Conservation (phyloP, 805 yeast species). For the Candida peoriensis region DNA sequence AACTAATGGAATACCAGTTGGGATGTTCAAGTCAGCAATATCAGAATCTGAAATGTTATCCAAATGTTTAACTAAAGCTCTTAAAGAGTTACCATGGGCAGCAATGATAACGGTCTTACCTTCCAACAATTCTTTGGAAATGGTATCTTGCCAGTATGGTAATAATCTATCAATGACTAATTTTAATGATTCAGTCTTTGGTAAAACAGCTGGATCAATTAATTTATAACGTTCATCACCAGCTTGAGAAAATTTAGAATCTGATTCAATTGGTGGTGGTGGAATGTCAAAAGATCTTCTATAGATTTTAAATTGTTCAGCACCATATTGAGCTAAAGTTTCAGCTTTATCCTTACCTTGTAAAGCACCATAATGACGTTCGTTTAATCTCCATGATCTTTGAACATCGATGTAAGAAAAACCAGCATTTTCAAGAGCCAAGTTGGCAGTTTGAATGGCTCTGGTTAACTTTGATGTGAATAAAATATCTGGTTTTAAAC, state of each 20-base stretch:
- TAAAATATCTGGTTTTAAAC: conserved; percentile 77
- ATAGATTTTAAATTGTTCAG: conserved; percentile 92
- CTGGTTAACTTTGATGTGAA: conserved; percentile 89
- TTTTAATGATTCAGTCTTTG: conserved; percentile 91
- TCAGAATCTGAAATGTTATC: conserved; percentile 89
- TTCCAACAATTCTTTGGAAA: conserved; percentile 73
- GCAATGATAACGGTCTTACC: conserved; percentile 91
- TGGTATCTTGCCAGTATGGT: conserved; percentile 95
- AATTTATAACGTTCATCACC: conserved; percentile 82
- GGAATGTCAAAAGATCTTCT: conserved; percentile 97
- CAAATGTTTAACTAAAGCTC: conserved; percentile 94
- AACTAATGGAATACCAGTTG: conserved; percentile 97
- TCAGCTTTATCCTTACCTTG: conserved; percentile 98
- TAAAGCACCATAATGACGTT: conserved; percentile 98
- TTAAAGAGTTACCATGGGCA: conserved; percentile 98
- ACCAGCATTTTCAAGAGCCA: conserved; percentile 85
- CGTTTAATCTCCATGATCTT: conserved; percentile 97
- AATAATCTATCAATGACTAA: conserved; percentile 93
- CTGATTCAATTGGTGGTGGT: conserved; percentile 82
- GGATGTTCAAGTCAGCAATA: conserved; percentile 92
- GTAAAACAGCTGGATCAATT: conserved; percentile 81
- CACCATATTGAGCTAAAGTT: conserved; percentile 81
- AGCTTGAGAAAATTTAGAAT: conserved; percentile 76
- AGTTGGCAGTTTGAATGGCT: conserved; percentile 96
- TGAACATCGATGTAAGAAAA: conserved; percentile 86